Evolutionary conservation across 2,329 filamentous ascomycete genomes (phyloP), one percentile per base, ranked within the genome.

Genomic region (Fusarium citri): DNA sequence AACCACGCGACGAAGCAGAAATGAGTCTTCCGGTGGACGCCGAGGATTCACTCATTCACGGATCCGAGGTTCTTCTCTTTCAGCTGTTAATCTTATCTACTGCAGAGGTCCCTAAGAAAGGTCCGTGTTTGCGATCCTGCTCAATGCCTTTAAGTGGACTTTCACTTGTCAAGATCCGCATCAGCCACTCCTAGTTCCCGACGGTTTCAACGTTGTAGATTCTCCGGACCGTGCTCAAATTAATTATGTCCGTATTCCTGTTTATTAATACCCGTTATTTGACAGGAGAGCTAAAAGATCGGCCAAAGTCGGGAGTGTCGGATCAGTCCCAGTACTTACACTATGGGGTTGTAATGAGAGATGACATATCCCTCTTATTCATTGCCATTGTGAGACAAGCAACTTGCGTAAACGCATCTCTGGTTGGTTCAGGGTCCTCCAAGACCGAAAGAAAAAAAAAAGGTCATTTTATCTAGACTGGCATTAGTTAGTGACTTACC

Each of bases 301-400:
- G 72, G 72, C 66, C 72, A 74, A 74, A 73, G 64, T 58, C 72
- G 72, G 72, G 26, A 22, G 22, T 23, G 23, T 23, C 48, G 37
- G 54, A 11, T 10, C 42, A 8, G 63, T 16, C 23, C 41, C 22
- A 64, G 37, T 40, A 10, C 31, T 11, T 28, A 28, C 26, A 28
- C 26, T 28, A 28, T 28, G 26, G 11, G 26, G 10, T 28, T 51
- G 45, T 37, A 22, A 43, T 47, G 20, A 10, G 8, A 42, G 3
- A 42, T 42, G 41, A 42, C 20, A 42, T 42, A 42, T 42, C 41
- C 15, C 18, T 40, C 31, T 26, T 41, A 40, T 41, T 51, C 23
- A 40, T 14, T 28, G 23, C 23, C n/a, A 26, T 42, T 20, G 22
- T 16, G 18, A 41, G 49, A 40, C 31, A 47, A 12, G 25, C 28